phyloP scores from a whole-genome alignment of 352 stramenopile genomes.

The Elongisporangium prolatum region DNA sequence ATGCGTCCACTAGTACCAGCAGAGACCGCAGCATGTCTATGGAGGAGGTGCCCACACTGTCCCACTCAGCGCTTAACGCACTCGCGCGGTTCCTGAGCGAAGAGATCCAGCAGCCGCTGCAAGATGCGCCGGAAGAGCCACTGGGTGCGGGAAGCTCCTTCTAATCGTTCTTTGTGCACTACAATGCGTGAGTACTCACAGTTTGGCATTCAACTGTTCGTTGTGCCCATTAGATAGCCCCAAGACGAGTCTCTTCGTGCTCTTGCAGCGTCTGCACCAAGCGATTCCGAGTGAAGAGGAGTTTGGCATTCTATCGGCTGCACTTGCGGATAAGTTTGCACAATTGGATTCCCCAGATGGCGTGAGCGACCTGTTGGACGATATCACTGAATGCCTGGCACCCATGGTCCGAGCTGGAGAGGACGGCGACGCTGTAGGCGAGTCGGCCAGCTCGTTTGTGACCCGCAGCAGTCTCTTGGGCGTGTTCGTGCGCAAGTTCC shows the following conservation, averaged over 20 bases:
- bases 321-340: conserved; percentile 46
- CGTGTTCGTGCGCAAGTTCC: conserved; percentile 64
- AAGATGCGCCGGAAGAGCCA: background rate
- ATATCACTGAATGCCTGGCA: conserved; percentile 54
- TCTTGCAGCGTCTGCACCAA: conserved; percentile 43
- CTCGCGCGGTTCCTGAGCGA: conserved; percentile 46
- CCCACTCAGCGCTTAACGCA: conserved; percentile 23
- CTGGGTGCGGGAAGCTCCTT: background rate
- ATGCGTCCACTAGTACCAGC: conserved; percentile 11
- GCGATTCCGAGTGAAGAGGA: conserved; percentile 28
- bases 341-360: conserved; percentile 59
- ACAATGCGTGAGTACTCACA: background rate
- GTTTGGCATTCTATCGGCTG: conserved; percentile 35
- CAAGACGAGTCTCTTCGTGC: conserved; percentile 26
- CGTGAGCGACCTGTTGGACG: conserved; percentile 60
- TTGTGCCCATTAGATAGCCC: background rate
- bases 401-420: conserved; percentile 22
- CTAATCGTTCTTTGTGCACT: background rate
- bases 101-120: conserved; percentile 47
- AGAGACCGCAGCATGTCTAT: background rate
- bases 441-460: conserved; percentile 46
- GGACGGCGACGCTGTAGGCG: conserved; percentile 12
- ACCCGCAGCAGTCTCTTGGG: conserved; percentile 52
- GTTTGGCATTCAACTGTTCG: background rate
- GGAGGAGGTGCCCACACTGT: background rate